Percentiles rank a stretch among this genome's conserved stretches.
Conservation (phyloP, 2,329 filamentous ascomycete species). For the Penicillium aurantiogriseum region DNA sequence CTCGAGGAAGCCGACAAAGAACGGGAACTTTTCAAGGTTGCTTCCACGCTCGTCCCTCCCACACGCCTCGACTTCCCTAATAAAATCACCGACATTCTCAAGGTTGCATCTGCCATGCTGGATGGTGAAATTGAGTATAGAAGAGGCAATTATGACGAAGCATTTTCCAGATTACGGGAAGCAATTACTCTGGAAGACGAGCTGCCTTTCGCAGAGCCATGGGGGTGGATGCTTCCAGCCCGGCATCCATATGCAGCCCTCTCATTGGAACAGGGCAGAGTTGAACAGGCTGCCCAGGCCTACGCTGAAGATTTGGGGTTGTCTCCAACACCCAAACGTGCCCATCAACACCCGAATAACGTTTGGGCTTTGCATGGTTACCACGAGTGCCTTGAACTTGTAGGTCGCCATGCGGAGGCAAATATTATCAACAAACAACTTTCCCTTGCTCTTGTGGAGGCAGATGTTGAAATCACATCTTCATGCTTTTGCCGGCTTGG, state of each 20-base stretch:
- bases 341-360: conserved; percentile 66
- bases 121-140: conserved; percentile 72
- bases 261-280: conserved; percentile 61
- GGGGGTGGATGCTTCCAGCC: conserved; percentile 74
- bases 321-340: conserved; percentile 56
- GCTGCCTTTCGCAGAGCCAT: conserved; percentile 69
- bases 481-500: conserved; percentile 56
- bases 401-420: conserved; percentile 51
- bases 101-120: conserved; percentile 62
- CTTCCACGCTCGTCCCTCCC: conserved; percentile 53
- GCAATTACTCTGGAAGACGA: conserved; percentile 60
- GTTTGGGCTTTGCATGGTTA: conserved; percentile 73
- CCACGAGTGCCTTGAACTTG: conserved; percentile 62
- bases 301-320: conserved; percentile 63
- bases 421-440: conserved; percentile 50
- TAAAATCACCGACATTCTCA: conserved; percentile 60
- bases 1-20: conserved; percentile 55
- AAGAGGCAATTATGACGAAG: conserved; percentile 54
- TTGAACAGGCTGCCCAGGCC: conserved; percentile 54
- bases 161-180: conserved; percentile 57
- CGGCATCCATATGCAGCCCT: conserved; percentile 69
- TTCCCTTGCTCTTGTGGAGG: conserved; percentile 51
- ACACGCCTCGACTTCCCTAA: conserved; percentile 68
- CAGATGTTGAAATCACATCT: conserved; percentile 57
- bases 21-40: conserved; percentile 51